phyloP scores from a whole-genome alignment of 1,139 yeast genomes.

The Suhomyces taliae region DNA sequence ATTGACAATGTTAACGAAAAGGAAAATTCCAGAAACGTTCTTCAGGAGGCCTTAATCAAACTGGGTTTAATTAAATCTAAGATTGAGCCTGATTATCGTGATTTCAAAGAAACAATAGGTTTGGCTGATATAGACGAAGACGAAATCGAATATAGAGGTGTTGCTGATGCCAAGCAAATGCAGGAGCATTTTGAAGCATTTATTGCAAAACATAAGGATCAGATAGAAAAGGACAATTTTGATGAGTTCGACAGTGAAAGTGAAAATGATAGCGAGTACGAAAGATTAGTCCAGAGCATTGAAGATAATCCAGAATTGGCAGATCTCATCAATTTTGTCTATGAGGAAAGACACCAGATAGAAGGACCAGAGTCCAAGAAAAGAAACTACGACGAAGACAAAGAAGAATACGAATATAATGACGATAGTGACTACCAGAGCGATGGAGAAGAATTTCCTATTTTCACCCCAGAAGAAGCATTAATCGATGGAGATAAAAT shows the following conservation, averaged over 20 bases:
- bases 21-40: constrained; percentile 5
- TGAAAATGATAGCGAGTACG: background rate
- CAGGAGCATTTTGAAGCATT: constrained; percentile 7
- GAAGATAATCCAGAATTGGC: constrained; percentile 10
- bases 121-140: background rate
- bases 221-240: constrained; percentile 1
- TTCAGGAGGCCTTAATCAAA: constrained; percentile 7
- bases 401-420: constrained; percentile 7
- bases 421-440: constrained; percentile 19
- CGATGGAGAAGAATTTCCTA: constrained; percentile 4
- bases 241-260: constrained; percentile 4
- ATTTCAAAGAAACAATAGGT: background rate
- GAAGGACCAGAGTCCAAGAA: background rate
- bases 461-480: background rate
- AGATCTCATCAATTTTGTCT: constrained; percentile 14
- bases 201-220: constrained; percentile 1
- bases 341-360: constrained; percentile 5
- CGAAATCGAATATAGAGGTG: constrained; percentile 1
- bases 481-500: constrained; percentile 4
- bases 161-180: constrained; percentile 3
- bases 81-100: constrained; percentile 2
- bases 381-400: background rate
- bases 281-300: background rate
- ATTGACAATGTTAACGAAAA: background rate
- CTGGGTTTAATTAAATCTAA: constrained; percentile 1